Conservation (phyloP, 2,329 filamentous ascomycete species). For the Fusarium verticillioides region DNA sequence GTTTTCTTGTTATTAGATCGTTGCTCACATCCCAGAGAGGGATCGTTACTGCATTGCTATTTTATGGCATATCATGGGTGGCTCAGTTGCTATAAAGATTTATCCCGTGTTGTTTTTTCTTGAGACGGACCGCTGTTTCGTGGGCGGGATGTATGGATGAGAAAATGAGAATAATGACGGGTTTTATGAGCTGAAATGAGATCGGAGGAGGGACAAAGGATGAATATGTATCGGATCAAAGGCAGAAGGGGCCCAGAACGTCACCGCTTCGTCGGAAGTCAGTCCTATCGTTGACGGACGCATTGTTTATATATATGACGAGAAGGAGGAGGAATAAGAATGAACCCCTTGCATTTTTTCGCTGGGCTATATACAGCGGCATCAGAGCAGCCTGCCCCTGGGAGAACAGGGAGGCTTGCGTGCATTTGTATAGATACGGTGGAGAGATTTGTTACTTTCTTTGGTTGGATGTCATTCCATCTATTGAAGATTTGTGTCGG, state of each 20-base stretch:
- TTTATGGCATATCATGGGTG: conserved; percentile 32
- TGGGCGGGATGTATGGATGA: conserved; percentile 20
- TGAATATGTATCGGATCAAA: conserved; percentile 10
- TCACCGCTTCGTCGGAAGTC: conserved; percentile 3
- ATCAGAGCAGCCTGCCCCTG: neutral
- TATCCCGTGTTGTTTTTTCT: conserved; percentile 2
- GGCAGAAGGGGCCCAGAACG: conserved; percentile 8
- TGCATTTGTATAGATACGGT: conserved; percentile 42
- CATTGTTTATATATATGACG: conserved; percentile 15
- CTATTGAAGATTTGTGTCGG: conserved; percentile 5
- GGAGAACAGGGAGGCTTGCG: neutral
- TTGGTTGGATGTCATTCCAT: conserved; percentile 10
- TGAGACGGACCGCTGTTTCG: conserved; percentile 18
- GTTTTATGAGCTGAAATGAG: conserved; percentile 28
- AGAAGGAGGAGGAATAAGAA: conserved; percentile 26
- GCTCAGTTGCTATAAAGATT: conserved; percentile 31
- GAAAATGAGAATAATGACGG: conserved; percentile 35
- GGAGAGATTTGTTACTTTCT: conserved; percentile 33
- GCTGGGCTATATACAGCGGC: conserved; percentile 11
- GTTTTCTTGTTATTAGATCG: conserved; percentile 42
- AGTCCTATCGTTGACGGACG: conserved; percentile 17
- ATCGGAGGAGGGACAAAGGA: conserved; percentile 9
- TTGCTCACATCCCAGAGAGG: conserved; percentile 29
- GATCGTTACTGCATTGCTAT: conserved; percentile 19
- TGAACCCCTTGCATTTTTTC: conserved; percentile 17